Evolutionary conservation across 805 yeast species (phyloP).

Genomic region (Lipomyces spencermartinsiae): DNA sequence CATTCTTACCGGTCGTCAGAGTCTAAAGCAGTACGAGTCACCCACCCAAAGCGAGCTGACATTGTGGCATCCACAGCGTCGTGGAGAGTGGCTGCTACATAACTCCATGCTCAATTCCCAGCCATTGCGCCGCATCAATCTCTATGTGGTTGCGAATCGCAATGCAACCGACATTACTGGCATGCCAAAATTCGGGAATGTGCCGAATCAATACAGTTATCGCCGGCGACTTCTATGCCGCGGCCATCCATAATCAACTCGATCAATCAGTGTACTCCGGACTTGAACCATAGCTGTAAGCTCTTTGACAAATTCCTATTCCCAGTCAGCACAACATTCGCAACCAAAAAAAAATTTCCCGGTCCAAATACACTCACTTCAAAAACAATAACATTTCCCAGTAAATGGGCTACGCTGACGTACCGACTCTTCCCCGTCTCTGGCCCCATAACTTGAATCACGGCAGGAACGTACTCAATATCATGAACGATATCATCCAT

Average conservation of each 20-base stretch:
- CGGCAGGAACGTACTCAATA: constrained; percentile 22
- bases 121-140: no score
- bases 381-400: constrained; percentile 40
- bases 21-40: no score
- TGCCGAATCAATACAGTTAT: background rate
- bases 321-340: background rate
- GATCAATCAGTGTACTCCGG: constrained; percentile 33
- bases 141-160: background rate
- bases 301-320: constrained; percentile 42
- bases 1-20: no score
- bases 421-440: constrained; percentile 31
- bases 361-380: constrained; percentile 3
- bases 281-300: constrained; percentile 42
- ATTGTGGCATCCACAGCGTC: no score
- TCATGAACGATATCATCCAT: constrained; percentile 33
- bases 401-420: constrained; percentile 39
- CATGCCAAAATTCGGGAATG: background rate
- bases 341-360: background rate
- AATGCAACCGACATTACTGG: background rate
- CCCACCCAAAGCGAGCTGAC: no score
- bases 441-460: constrained; percentile 30
- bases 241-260: constrained; percentile 33
- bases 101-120: no score
- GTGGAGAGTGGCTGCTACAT: no score
- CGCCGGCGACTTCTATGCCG: constrained; percentile 5